A percentile compares a stretch with the other conserved stretches of the same genome.
phyloP scores from a whole-genome alignment of 176 grass and related monocot genomes.

The Avena eriantha region DNA sequence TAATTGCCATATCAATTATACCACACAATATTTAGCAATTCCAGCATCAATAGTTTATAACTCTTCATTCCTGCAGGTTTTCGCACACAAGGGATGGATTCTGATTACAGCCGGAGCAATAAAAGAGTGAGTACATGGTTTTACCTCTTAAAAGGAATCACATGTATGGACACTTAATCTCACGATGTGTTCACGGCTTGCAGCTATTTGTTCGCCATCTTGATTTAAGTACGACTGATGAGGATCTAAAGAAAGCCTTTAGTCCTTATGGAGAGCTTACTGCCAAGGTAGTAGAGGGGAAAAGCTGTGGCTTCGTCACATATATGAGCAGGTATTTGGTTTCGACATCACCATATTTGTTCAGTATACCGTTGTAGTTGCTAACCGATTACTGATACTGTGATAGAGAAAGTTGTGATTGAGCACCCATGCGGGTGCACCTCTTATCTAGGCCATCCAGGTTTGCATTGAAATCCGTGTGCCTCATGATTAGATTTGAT shows the following conservation, averaged over 20 bases:
- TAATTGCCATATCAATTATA: slow-evolving; percentile 1
- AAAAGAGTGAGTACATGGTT: slow-evolving; percentile 53
- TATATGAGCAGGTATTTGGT: slow-evolving; percentile 50
- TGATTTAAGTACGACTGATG: slow-evolving; percentile 50
- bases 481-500: too few species aligned
- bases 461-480: too few species aligned
- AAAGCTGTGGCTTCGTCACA: slow-evolving; percentile 57
- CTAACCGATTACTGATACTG: too few species aligned
- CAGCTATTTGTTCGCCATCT: slow-evolving; percentile 65
- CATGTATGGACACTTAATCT: slow-evolving; percentile 14
- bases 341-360: not conserved
- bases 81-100: slow-evolving; percentile 33
- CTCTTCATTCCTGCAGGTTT: slow-evolving; percentile 46
- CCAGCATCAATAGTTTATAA: slow-evolving; percentile 26
- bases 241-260: slow-evolving; percentile 56
- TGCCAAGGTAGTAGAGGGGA: slow-evolving; percentile 49
- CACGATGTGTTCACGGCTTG: slow-evolving; percentile 10
- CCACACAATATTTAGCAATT: not conserved
- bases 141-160: slow-evolving; percentile 30
- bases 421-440: too few species aligned
- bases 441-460: too few species aligned
- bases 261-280: slow-evolving; percentile 60
- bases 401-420: too few species aligned
- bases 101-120: slow-evolving; percentile 48
- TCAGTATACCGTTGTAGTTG: not conserved